Base-by-base conservation (phyloP, 2,329 filamentous ascomycete species). In the Xylariales sp. region DNA sequence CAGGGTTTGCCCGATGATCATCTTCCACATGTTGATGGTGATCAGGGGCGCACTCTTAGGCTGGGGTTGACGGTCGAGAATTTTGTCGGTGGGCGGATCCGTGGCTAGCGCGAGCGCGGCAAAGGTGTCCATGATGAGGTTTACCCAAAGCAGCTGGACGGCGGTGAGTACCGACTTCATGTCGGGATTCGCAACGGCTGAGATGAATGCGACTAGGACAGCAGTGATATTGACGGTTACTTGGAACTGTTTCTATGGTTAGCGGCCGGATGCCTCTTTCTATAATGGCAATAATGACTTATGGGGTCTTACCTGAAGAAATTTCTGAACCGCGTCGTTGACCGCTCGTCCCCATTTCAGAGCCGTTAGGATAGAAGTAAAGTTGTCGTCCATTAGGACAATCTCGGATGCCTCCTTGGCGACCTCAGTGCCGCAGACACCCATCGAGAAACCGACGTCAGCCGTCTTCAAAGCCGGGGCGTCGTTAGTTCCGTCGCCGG, bases 221-320 rank as follows among this genome's bases (percentile, higher is more conserved):
- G 89, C 89, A 4, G 89, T 91, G 68, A 91, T 89, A 75, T 91
- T 91, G 77, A 91, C 89, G 0, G 90, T 92, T 72, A 92, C 87
- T 82, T 89, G 86, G 73, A 90, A 90, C 84, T 84, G 39, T 1
- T 48, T 14, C 1, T 5, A 14, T 23, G 46, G 60, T 72, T 45
- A 73, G 59, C 48, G 16, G 2, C 43, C 14, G 32, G 18, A 52
- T 49, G 23, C 16, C 5, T 18, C 55, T 46, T 43, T 7, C 18
- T n/a, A 45, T 28, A 8, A 46, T 45, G 23, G 9, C 16, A n/a
- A 18, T 45, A 46, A 48, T 45, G 2, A 6, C 23, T 7, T 7
- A 23, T 60, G 30, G 57, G 1, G 57, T 61, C 73, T 62, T 75
- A 83, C 82, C 77, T 91, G 89, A 53, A 91, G 83, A 74, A 91